Percentiles rank a stretch among this genome's conserved stretches.
phyloP scores from a whole-genome alignment of 1,284 basidiomycete species.

The Phylloporus gajari region DNA sequence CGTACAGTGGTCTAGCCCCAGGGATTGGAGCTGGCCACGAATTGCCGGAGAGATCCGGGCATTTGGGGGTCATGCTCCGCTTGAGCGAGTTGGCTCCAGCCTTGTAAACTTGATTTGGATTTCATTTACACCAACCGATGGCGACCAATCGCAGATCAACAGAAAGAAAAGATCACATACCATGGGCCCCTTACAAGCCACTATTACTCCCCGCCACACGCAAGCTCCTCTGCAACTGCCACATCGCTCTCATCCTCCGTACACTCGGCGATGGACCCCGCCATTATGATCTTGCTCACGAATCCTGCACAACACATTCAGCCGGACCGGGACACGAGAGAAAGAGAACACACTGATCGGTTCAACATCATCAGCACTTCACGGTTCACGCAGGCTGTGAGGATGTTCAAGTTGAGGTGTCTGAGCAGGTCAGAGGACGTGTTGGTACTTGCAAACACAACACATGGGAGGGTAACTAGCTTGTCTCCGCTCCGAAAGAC shows the following conservation, averaged over 20 bases:
- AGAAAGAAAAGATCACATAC: too few relatives aligned
- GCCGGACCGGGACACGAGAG: constrained; percentile 18
- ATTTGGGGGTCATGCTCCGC: too few relatives aligned
- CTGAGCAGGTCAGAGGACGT: constrained; percentile 69
- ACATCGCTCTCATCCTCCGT: constrained; percentile 85
- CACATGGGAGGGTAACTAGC: constrained; percentile 55
- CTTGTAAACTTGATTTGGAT: too few relatives aligned
- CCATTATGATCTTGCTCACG: constrained; percentile 70
- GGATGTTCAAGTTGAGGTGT: constrained; percentile 82
- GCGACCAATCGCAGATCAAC: too few relatives aligned
- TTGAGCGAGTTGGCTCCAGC: too few relatives aligned
- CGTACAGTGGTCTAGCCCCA: too few relatives aligned
- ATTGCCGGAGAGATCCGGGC: too few relatives aligned
- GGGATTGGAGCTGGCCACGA: too few relatives aligned
- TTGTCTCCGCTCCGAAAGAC: constrained; percentile 91
- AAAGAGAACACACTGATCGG: constrained; percentile 63
- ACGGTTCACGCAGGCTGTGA: too few relatives aligned
- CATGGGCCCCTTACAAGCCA: too few relatives aligned
- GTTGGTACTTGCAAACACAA: constrained; percentile 31
- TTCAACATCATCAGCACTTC: too few relatives aligned
- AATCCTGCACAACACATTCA: constrained; percentile 54
- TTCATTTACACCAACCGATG: too few relatives aligned
- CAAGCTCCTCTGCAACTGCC: constrained; percentile 77
- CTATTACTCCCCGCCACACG: constrained; percentile 65
- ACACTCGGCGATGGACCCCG: constrained; percentile 84